Evolutionary conservation across 2,329 filamentous ascomycete genomes (phyloP).

Genomic region (Hypoxylon sp.): DNA sequence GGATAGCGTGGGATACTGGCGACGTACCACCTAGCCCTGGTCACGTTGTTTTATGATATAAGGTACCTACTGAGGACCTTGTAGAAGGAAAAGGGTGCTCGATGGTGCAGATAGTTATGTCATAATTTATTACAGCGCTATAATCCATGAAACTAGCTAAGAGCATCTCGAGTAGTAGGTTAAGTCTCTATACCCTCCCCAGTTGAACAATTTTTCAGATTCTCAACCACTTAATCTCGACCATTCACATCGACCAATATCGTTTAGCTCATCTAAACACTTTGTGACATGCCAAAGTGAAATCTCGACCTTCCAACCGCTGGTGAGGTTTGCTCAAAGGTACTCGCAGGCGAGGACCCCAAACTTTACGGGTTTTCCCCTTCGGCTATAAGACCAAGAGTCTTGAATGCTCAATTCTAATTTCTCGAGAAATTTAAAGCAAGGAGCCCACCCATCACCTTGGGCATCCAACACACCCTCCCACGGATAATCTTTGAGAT

Average conservation of each 20-base stretch:
- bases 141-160: background rate
- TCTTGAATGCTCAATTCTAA: background rate
- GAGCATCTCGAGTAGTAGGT: background rate
- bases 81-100: background rate
- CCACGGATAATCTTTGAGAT: background rate
- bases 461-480: background rate
- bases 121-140: background rate
- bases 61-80: background rate
- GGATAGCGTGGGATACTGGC: slow-evolving; percentile 63
- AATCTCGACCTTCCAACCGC: too few species aligned
- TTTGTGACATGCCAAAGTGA: too few species aligned
- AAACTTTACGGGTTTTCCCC: background rate
- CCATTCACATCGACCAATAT: background rate
- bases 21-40: slow-evolving; percentile 63
- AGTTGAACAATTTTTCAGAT: background rate
- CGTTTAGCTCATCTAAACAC: background rate
- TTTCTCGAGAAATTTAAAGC: background rate
- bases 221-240: background rate
- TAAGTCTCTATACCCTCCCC: too few species aligned
- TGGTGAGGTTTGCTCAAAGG: background rate
- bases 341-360: background rate
- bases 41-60: slow-evolving; percentile 34
- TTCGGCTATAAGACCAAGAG: background rate
- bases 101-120: background rate
- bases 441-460: background rate